These are phyloP conservation scores for Saturnispora besseyi DNA, from an alignment of 805 yeast genomes.

Conservation along the genomic window DNA sequence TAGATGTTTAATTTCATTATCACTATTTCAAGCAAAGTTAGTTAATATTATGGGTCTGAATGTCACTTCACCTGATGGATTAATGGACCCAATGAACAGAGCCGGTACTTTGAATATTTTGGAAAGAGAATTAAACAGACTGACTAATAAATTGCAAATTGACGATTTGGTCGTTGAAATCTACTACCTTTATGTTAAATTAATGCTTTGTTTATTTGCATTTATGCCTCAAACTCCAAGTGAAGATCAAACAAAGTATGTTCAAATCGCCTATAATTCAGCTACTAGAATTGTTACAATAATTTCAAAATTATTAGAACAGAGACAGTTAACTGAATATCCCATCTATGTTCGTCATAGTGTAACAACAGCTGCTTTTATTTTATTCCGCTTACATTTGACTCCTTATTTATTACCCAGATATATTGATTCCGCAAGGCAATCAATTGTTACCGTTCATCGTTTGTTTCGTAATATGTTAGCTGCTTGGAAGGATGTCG, in stretches of 20 bases:
- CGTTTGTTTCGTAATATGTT: conserved; percentile 78
- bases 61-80: conserved; percentile 79
- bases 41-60: conserved; percentile 82
- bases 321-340: conserved; percentile 64
- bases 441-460: conserved; percentile 88
- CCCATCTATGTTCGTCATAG: conserved; percentile 84
- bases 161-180: conserved; percentile 66
- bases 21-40: conserved; percentile 77
- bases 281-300: conserved; percentile 78
- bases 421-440: conserved; percentile 82
- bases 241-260: conserved; percentile 79
- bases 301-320: conserved; percentile 60
- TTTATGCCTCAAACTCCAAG: conserved; percentile 84
- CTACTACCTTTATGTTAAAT: conserved; percentile 65
- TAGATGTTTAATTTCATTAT: conserved; percentile 59
- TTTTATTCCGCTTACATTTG: conserved; percentile 71
- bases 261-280: conserved; percentile 68
- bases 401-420: conserved; percentile 65
- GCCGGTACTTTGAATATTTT: conserved; percentile 71
- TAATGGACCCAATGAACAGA: conserved; percentile 74
- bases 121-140: conserved; percentile 67
- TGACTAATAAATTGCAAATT: conserved; percentile 57
- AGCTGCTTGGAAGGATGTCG: conserved; percentile 85
- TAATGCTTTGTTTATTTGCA: conserved; percentile 82
- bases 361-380: conserved; percentile 70